These are phyloP conservation scores for Ogataea saltuana DNA, from an alignment of 805 yeast genomes.

Conservation along the genomic window DNA sequence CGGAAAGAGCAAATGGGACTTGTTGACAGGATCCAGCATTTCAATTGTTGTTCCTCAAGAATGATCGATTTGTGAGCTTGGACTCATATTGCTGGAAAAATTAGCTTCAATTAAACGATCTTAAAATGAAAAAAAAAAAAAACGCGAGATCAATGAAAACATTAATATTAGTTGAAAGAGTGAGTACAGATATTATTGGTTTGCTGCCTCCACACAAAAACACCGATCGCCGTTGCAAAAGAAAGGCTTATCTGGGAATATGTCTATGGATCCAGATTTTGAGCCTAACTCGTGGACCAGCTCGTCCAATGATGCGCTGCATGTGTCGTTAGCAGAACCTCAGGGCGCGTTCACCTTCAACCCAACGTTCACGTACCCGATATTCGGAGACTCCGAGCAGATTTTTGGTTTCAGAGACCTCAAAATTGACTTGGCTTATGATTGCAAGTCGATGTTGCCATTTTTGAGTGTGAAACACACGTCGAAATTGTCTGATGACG, in stretches of 20 bases:
- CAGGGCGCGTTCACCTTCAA: constrained; percentile 62
- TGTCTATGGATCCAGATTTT: constrained; percentile 23
- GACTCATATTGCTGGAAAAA: constrained; percentile 2
- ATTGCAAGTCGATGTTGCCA: constrained; percentile 72
- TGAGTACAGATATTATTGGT: not conserved
- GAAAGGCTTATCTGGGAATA: not conserved
- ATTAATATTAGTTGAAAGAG: not conserved
- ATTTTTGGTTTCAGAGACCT: constrained; percentile 81
- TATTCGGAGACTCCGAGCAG: constrained; percentile 88
- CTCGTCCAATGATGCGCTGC: constrained; percentile 68
- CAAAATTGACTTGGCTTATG: constrained; percentile 67
- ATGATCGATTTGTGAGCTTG: no score
- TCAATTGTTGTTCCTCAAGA: constrained; percentile 14
- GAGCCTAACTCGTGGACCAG: constrained; percentile 61
- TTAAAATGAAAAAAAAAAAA: constrained; percentile 2
- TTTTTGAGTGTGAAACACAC: constrained; percentile 60
- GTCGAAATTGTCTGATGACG: constrained; percentile 53
- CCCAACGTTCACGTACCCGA: constrained; percentile 88
- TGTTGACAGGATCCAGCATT: constrained; percentile 21
- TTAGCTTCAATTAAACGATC: not conserved
- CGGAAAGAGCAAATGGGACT: constrained; percentile 30
- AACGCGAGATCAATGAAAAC: not conserved
- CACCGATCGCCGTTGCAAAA: no score
- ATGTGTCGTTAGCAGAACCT: constrained; percentile 59
- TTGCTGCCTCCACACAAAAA: no score